Evolutionary conservation across 1,284 basidiomycete species (phyloP).

Genomic region (Afroboletus lepidellus): DNA sequence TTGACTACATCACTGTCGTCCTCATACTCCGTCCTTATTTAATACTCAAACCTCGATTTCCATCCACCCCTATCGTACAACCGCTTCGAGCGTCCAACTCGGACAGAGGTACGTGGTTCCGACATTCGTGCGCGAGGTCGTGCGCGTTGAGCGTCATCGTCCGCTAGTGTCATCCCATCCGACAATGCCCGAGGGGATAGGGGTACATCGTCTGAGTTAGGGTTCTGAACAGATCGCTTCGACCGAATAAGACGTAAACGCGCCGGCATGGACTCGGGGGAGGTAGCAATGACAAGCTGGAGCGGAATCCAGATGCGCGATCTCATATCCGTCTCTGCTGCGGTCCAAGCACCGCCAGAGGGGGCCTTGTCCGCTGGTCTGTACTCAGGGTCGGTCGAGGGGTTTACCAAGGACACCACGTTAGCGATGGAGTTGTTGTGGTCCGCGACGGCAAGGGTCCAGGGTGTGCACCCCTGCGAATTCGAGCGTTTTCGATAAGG

Average conservation of each 20-base stretch:
- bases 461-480: background rate
- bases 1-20: too few relatives aligned
- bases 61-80: constrained; percentile 7
- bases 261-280: background rate
- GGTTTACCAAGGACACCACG: background rate
- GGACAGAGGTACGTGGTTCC: background rate
- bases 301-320: background rate
- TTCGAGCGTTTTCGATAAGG: constrained; percentile 10
- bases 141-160: background rate
- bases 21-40: constrained; percentile 10
- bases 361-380: background rate
- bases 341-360: background rate
- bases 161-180: background rate
- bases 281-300: constrained; percentile 8
- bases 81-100: constrained; percentile 2
- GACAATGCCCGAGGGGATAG: background rate
- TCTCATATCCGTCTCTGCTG: background rate
- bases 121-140: too few relatives aligned
- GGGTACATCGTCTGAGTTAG: background rate
- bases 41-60: constrained; percentile 17
- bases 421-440: background rate
- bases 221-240: background rate
- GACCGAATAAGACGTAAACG: background rate
- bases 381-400: background rate
- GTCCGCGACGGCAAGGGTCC: background rate